A percentile compares a stretch with the other conserved stretches of the same genome.
These are phyloP conservation scores for Posidonia oceanica DNA, from an alignment of 116 monocot genomes.

Conservation along the genomic window DNA sequence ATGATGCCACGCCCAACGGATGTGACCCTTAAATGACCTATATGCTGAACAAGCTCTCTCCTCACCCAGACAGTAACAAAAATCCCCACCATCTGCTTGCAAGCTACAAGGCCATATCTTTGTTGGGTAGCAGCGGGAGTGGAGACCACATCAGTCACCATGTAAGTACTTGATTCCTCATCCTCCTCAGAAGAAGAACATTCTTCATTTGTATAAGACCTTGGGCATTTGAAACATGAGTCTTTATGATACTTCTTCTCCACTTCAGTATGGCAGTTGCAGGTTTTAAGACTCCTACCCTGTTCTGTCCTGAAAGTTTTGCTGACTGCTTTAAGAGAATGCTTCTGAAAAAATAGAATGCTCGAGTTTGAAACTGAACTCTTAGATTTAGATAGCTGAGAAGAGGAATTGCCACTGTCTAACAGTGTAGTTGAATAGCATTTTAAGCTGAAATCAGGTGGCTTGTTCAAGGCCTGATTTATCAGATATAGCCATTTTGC, in stretches of 20 bases:
- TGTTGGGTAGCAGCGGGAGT: slow-evolving; percentile 10
- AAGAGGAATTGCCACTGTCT: slow-evolving; percentile 14
- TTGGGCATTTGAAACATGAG: slow-evolving; percentile 49
- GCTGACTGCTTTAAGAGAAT: slow-evolving; percentile 48
- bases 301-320: slow-evolving; percentile 39
- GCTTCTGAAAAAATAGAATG: slow-evolving; percentile 45
- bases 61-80: slow-evolving; percentile 77
- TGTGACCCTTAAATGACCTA: slow-evolving; percentile 66
- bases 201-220: slow-evolving; percentile 19
- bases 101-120: slow-evolving; percentile 49
- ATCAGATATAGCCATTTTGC: slow-evolving; percentile 70
- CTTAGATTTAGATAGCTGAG: slow-evolving; percentile 6
- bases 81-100: slow-evolving; percentile 94
- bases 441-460: not conserved
- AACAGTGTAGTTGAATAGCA: slow-evolving; percentile 16
- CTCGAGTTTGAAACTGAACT: slow-evolving; percentile 4
- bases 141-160: slow-evolving; percentile 1
- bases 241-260: slow-evolving; percentile 32
- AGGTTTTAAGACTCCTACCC: slow-evolving; percentile 35
- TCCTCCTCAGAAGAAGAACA: slow-evolving; percentile 37
- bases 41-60: slow-evolving; percentile 52
- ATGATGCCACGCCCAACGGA: slow-evolving; percentile 68
- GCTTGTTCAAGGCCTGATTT: slow-evolving; percentile 51
- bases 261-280: slow-evolving; percentile 54
- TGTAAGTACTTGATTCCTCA: slow-evolving; percentile 15